Evolutionary conservation across 2,329 filamentous ascomycete genomes (phyloP).

Genomic region (Cercospora sojina): DNA sequence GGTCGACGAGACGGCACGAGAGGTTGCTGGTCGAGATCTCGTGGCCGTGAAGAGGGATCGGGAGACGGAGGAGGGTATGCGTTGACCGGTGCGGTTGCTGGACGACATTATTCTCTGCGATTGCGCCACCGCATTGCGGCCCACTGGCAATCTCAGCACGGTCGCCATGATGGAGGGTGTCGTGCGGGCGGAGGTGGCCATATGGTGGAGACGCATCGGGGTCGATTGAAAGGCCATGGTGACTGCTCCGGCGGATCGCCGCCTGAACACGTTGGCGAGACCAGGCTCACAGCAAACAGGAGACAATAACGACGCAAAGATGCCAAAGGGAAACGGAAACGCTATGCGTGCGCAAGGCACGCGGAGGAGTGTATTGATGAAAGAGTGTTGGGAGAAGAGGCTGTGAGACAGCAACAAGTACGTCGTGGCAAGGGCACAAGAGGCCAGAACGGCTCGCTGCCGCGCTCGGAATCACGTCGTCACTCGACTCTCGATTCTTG

Average conservation of each 20-base stretch:
- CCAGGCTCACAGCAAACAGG: constrained; percentile 5
- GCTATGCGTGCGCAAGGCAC: constrained; percentile 6
- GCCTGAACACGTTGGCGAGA: constrained; percentile 5
- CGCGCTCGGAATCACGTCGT: background rate
- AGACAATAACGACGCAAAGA: background rate
- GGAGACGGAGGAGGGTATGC: constrained; percentile 25
- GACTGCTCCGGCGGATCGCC: constrained; percentile 13
- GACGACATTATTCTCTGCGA: constrained; percentile 39
- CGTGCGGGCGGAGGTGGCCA: constrained; percentile 43
- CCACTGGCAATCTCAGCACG: constrained; percentile 36
- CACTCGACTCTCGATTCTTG: background rate
- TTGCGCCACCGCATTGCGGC: constrained; percentile 20
- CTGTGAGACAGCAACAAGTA: background rate
- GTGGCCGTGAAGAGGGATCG: constrained; percentile 44
- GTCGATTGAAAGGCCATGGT: constrained; percentile 53
- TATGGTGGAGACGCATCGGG: constrained; percentile 50
- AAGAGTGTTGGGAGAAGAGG: background rate
- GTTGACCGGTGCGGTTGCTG: constrained; percentile 32
- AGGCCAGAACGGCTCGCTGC: background rate
- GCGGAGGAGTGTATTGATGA: background rate
- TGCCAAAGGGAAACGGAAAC: background rate
- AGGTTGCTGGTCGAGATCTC: constrained; percentile 35
- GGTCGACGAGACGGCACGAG: constrained; percentile 20
- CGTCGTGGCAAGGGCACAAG: background rate
- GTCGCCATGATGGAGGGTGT: constrained; percentile 41